Percentiles rank a stretch among this genome's conserved stretches.
Evolutionary conservation across 2,329 filamentous ascomycete species (phyloP).

Genomic region (Meredithiella fracta): DNA sequence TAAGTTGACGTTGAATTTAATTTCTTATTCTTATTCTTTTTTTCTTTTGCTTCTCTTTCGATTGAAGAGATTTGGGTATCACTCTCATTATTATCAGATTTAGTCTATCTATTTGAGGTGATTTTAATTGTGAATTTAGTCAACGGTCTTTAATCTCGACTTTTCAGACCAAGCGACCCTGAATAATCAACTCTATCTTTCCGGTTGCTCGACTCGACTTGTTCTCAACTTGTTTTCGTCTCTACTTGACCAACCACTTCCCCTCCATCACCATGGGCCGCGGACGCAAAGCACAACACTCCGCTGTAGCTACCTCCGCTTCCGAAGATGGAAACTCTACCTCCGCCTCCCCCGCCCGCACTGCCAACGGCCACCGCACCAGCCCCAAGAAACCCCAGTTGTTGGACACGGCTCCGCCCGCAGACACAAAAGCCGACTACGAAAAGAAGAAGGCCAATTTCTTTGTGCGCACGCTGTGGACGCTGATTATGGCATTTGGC

Average conservation of each 20-base stretch:
- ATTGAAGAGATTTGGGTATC: no score
- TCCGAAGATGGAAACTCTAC: constrained; percentile 35
- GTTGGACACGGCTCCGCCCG: background rate
- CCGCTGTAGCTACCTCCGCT: constrained; percentile 40
- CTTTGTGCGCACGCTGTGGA: constrained; percentile 93
- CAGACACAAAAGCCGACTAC: constrained; percentile 41
- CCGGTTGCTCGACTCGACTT: no score
- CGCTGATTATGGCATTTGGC: constrained; percentile 83
- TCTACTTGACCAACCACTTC: background rate
- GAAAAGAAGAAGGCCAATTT: constrained; percentile 99
- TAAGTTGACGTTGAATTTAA: no score
- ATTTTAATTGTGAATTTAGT: no score
- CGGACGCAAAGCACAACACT: constrained; percentile 39
- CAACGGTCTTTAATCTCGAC: no score
- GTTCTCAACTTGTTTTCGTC: no score
- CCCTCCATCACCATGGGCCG: constrained; percentile 15
- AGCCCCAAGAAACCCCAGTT: background rate
- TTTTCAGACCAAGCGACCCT: no score
- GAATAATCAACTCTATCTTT: no score
- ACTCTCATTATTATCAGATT: no score
- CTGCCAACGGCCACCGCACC: constrained; percentile 3
- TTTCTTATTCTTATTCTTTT: no score
- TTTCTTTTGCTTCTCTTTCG: no score
- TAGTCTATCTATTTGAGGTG: no score
- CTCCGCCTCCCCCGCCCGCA: constrained; percentile 18